phyloP scores from a whole-genome alignment of 805 yeast species.

The Saccharomycopsis lassenensis region DNA sequence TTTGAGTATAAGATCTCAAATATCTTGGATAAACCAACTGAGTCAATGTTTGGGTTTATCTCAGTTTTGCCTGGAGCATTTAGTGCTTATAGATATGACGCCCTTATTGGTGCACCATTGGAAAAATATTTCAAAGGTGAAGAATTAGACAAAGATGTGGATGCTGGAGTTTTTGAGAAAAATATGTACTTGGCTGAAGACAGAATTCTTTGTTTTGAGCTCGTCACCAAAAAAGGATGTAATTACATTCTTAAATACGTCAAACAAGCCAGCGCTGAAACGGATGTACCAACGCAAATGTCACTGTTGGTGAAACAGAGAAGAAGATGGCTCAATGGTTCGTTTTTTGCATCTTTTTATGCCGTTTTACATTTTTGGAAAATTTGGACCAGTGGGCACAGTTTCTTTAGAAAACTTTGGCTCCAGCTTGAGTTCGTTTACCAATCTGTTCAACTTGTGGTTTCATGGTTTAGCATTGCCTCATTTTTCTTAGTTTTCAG shows the following conservation, averaged over 20 bases:
- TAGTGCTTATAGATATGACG: slow-evolving; percentile 83
- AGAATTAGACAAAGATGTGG: slow-evolving; percentile 51
- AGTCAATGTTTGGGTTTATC: slow-evolving; percentile 87
- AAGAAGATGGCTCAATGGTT: slow-evolving; percentile 95
- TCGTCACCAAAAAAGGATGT: slow-evolving; percentile 71
- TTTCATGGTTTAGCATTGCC: slow-evolving; percentile 89
- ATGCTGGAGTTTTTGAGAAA: slow-evolving; percentile 78
- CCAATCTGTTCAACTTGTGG: slow-evolving; percentile 60
- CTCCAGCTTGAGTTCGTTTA: slow-evolving; percentile 72
- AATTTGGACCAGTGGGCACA: slow-evolving; percentile 72
- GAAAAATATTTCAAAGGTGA: slow-evolving; percentile 91
- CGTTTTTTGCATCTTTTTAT: slow-evolving; percentile 89
- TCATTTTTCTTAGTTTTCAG: slow-evolving; percentile 85
- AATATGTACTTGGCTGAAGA: slow-evolving; percentile 98
- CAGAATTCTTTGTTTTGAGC: slow-evolving; percentile 86
- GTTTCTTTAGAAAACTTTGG: slow-evolving; percentile 49
- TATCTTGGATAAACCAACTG: slow-evolving; percentile 91
- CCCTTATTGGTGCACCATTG: slow-evolving; percentile 72
- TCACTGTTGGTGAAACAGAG: slow-evolving; percentile 86
- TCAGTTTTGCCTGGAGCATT: slow-evolving; percentile 95
- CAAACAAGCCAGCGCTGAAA: slow-evolving; percentile 79
- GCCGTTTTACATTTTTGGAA: slow-evolving; percentile 67
- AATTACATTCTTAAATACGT: slow-evolving; percentile 79
- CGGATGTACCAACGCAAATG: slow-evolving; percentile 87
- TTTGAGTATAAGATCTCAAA: slow-evolving; percentile 95